Base-by-base conservation (phyloP, 257 asterid genomes). In the Solanum pinnatisectum region DNA sequence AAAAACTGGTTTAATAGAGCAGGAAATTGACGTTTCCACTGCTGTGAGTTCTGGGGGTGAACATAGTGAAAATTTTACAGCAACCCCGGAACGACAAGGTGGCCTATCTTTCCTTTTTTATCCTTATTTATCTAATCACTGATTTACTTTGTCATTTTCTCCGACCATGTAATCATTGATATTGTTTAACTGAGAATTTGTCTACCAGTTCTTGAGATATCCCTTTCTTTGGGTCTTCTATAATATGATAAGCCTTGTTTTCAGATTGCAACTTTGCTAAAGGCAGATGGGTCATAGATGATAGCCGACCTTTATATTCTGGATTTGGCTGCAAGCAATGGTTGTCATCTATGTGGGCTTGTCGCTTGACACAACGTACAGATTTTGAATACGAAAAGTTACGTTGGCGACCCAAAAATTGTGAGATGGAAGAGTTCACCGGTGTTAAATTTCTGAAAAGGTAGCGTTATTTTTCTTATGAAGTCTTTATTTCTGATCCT, bases 311-410 rank as follows among this genome's bases (percentile, higher is more conserved):
- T 46, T 88, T 95, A 56, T 96, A 96, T 93, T 95, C 98, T 86
- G 99, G 98, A 87, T 90, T 86, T 88, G 98, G 94, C 71, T 96
- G 99, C 89, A 95, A 94, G 89, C 96, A 95, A 90, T 96, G 98
- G 99, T 90, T 96, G 89, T 95, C 99, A 68, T 40, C 97, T 10
- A 96, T 96, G 99, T 96, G 99, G 99, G 98, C 99, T 91, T 96
- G 99, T 89, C 98, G 93, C 85, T 91, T 94, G 90, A 95, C 98
- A 52, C 98, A 96, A 71, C 98, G 99, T 85, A 90, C 91, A 85
- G 99, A 96, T 93, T 95, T 95, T 89, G 96, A 94, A 74, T 95
- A 96, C 12, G 99, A 96, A 89, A 94, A 93, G 88, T 90, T 95
- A 87, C 96, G 95, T 25, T 96, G 99, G 98, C 91, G 88, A 79